Evolutionary conservation across 2,329 filamentous ascomycete species (phyloP).

Genomic region (Sclerotiophoma versabilis): DNA sequence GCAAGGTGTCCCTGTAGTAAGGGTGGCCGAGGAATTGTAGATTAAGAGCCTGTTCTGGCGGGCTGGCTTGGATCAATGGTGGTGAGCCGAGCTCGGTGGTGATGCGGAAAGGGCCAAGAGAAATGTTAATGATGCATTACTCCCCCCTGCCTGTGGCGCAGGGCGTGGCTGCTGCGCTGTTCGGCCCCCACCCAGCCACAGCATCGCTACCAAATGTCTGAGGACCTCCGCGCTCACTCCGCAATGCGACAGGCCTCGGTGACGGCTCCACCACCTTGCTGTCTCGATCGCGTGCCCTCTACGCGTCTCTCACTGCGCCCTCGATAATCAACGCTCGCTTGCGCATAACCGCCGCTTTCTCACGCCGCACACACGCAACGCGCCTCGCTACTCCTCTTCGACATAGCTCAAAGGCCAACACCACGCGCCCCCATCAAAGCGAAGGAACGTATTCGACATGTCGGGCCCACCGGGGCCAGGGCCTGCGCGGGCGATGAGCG

Average conservation of each 20-base stretch:
- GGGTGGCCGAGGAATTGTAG: not conserved
- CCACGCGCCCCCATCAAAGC: constrained; percentile 21
- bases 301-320: constrained; percentile 9
- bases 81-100: constrained; percentile 7
- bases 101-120: constrained; percentile 33
- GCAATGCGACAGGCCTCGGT: constrained; percentile 22
- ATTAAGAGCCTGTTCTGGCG: not conserved
- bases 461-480: constrained; percentile 48
- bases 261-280: constrained; percentile 6
- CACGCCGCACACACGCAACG: constrained; percentile 19
- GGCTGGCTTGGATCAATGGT: not conserved
- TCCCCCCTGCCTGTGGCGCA: constrained; percentile 11
- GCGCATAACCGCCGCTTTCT: not conserved
- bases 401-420: constrained; percentile 27
- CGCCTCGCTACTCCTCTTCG: constrained; percentile 25
- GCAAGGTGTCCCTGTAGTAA: not conserved
- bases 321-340: not conserved
- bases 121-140: constrained; percentile 34
- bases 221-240: constrained; percentile 23
- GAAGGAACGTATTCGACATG: constrained; percentile 37
- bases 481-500: constrained; percentile 48
- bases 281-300: constrained; percentile 12
- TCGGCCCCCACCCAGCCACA: too few relatives aligned
- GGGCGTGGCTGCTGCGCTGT: constrained; percentile 21
- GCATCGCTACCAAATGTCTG: constrained; percentile 25